Evolutionary conservation across 1,284 basidiomycete genomes (phyloP).

Genomic region (Ustilago esculenta): DNA sequence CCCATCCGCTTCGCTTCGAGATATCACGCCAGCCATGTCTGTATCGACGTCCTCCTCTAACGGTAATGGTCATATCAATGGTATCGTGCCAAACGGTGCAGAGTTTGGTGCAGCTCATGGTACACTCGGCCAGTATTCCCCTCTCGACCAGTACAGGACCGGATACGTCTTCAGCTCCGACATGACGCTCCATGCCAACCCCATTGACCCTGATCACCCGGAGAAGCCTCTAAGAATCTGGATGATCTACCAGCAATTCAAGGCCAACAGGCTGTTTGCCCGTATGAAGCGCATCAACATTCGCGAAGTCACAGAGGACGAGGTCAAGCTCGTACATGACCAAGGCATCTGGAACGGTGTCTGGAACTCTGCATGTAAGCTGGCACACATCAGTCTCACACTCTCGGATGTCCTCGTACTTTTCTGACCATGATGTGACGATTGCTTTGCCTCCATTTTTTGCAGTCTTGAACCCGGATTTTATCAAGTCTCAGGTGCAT

Average conservation of each 20-base stretch:
- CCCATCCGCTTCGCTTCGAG: conserved; percentile 9
- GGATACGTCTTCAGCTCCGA: conserved; percentile 87
- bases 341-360: conserved; percentile 91
- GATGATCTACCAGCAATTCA: conserved; percentile 74
- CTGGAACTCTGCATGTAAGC: conserved; percentile 78
- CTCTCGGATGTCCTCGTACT: neutral
- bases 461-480: conserved; percentile 23
- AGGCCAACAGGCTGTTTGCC: conserved; percentile 70
- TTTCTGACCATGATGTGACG: neutral
- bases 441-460: neutral
- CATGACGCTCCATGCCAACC: conserved; percentile 81
- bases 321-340: conserved; percentile 87
- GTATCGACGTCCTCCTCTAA: conserved; percentile 15
- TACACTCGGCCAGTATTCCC: neutral
- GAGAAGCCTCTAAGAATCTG: conserved; percentile 88
- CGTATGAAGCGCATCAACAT: conserved; percentile 82
- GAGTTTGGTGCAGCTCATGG: neutral
- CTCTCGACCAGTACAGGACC: conserved; percentile 45
- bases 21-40: conserved; percentile 37
- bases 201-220: conserved; percentile 75
- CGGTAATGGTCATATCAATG: conserved; percentile 6
- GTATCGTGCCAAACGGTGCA: neutral
- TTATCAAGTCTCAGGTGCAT: conserved; percentile 72
- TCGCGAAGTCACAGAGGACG: conserved; percentile 77
- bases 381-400: neutral